Percentiles rank a stretch among this genome's conserved stretches.
Evolutionary conservation across 2,329 filamentous ascomycete species (phyloP).

Genomic region (Furcasterigmium furcatum): DNA sequence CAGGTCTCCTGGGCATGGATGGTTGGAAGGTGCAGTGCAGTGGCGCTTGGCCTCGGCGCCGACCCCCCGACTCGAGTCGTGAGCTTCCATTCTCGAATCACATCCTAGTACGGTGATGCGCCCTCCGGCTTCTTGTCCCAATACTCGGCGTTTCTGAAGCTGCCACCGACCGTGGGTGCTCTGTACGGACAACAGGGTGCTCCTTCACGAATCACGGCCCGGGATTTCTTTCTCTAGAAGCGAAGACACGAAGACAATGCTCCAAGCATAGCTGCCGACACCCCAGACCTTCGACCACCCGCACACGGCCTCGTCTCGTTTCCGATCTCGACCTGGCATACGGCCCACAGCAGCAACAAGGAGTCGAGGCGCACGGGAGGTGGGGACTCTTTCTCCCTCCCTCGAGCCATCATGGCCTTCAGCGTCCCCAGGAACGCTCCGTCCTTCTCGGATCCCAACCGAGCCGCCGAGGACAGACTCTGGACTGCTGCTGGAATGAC

Average conservation of each 20-base stretch:
- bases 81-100: constrained; percentile 1
- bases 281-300: constrained; percentile 40
- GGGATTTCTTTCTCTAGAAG: constrained; percentile 9
- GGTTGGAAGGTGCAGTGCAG: too few species aligned
- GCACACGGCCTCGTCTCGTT: constrained; percentile 40
- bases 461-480: constrained; percentile 61
- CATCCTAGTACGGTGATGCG: too few species aligned
- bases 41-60: constrained; percentile 3
- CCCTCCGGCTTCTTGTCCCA: constrained; percentile 5
- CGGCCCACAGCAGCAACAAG: constrained; percentile 36
- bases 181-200: too few species aligned
- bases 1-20: too few species aligned
- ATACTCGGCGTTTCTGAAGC: constrained; percentile 39
- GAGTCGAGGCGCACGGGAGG: constrained; percentile 46
- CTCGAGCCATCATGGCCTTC: constrained; percentile 58
- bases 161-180: constrained; percentile 41
- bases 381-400: constrained; percentile 35
- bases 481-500: constrained; percentile 55
- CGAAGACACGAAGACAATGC: constrained; percentile 10
- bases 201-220: too few species aligned
- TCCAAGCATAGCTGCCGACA: constrained; percentile 8
- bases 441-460: constrained; percentile 62
- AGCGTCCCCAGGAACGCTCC: constrained; percentile 67
- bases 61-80: constrained; percentile 3
- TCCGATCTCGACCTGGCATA: constrained; percentile 40